Conservation (phyloP, 2,329 filamentous ascomycete species). For the Monosporascus sp. region DNA sequence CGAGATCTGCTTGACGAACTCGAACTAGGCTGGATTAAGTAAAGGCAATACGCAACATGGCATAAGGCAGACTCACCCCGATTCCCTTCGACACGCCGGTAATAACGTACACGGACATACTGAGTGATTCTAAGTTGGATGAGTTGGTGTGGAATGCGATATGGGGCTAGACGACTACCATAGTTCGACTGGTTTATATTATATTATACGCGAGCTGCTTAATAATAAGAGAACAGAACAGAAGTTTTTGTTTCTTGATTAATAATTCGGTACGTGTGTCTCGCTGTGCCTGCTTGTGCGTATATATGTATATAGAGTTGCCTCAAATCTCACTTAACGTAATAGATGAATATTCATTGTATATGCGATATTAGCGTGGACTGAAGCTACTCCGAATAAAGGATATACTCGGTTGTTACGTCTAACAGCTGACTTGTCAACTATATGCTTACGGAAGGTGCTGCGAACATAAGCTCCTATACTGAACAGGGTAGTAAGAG, state of each 20-base stretch:
- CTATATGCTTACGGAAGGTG: not conserved
- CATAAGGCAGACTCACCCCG: slow-evolving; percentile 7
- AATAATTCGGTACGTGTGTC: slow-evolving; percentile 1
- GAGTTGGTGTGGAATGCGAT: not conserved
- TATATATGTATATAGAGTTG: too few species aligned
- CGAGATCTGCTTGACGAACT: slow-evolving; percentile 40
- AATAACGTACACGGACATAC: slow-evolving; percentile 7
- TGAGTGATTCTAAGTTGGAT: slow-evolving; percentile 2
- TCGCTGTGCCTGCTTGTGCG: too few species aligned
- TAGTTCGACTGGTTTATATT: not conserved
- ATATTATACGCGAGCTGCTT: not conserved
- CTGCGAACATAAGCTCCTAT: not conserved
- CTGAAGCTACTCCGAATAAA: too few species aligned
- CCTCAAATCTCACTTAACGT: too few species aligned
- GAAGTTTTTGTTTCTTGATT: slow-evolving; percentile 3
- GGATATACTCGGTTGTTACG: too few species aligned
- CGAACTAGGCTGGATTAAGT: slow-evolving; percentile 33
- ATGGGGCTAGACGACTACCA: not conserved
- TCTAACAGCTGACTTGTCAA: not conserved
- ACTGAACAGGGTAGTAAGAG: not conserved
- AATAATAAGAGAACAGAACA: slow-evolving; percentile 1
- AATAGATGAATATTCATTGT: too few species aligned
- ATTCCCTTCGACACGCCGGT: slow-evolving; percentile 10
- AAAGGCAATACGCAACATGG: not conserved
- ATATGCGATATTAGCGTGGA: too few species aligned